phyloP scores from a whole-genome alignment of 352 stramenopile species.

The Globisporangium paroecandrum region DNA sequence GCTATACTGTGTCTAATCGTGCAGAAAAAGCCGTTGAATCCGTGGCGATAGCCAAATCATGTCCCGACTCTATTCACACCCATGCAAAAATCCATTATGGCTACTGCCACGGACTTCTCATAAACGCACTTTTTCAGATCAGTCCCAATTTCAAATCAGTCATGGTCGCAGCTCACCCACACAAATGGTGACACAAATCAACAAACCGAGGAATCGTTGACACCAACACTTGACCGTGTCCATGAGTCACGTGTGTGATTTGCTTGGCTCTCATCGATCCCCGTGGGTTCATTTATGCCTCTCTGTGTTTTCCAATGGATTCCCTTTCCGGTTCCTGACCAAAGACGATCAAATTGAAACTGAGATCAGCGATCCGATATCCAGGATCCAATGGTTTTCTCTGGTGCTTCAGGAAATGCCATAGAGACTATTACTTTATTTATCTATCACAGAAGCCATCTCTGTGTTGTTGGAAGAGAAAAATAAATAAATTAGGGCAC shows the following conservation, averaged over 20 bases:
- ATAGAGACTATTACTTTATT: background rate
- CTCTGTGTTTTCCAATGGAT: background rate
- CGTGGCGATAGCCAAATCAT: constrained; percentile 12
- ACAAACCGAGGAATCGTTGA: background rate
- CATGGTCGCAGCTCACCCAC: background rate
- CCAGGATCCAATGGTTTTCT: background rate
- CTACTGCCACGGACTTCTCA: background rate
- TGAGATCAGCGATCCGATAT: background rate
- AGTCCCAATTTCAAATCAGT: background rate
- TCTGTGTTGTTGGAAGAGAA: background rate
- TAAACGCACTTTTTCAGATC: background rate
- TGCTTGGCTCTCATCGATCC: background rate
- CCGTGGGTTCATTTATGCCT: background rate
- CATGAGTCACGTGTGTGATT: background rate
- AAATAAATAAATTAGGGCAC: too few relatives aligned
- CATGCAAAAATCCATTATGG: background rate
- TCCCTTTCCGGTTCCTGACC: background rate
- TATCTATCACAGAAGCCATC: background rate
- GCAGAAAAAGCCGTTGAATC: background rate
- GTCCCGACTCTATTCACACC: background rate
- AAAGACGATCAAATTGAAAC: background rate
- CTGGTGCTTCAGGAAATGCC: too few relatives aligned
- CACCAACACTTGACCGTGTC: too few relatives aligned
- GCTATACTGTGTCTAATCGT: background rate
- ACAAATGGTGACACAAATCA: background rate